Evolutionary conservation across 257 asterid genomes (phyloP).

Genomic region (Coffea eugenioides): DNA sequence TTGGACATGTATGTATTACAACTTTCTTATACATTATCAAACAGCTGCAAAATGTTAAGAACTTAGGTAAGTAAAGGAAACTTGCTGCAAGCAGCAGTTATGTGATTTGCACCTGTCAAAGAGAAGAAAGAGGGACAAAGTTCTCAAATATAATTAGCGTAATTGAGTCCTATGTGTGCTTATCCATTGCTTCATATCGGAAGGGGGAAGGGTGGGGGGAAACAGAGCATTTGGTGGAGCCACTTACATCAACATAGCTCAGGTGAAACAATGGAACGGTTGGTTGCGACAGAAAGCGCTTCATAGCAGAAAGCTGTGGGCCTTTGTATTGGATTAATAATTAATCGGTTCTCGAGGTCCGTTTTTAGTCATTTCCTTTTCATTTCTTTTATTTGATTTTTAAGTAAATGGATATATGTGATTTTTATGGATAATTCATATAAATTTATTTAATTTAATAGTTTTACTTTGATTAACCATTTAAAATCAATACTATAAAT

Average conservation of each 20-base stretch:
- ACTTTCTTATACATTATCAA: not conserved
- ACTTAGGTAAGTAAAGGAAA: not conserved
- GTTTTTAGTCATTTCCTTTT: no score
- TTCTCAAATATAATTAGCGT: not conserved
- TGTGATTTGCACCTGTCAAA: not conserved
- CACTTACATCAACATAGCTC: slow-evolving; percentile 91
- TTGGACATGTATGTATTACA: no score
- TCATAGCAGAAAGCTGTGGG: slow-evolving; percentile 95
- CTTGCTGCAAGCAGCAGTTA: not conserved
- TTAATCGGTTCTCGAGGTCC: no score
- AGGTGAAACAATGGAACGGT: slow-evolving; percentile 86
- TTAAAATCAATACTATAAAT: no score
- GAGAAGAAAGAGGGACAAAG: not conserved
- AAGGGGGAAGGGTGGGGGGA: not conserved
- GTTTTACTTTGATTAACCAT: no score
- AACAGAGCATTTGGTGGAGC: slow-evolving; percentile 5
- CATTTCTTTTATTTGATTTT: no score
- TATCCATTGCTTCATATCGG: not conserved
- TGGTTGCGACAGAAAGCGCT: slow-evolving; percentile 91
- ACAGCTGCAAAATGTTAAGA: not conserved
- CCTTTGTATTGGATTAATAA: no score
- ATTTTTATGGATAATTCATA: no score
- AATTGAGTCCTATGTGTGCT: not conserved
- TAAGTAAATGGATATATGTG: no score
- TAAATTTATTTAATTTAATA: no score